A percentile compares a stretch with the other conserved stretches of the same genome.
Conservation (phyloP, 1,284 basidiomycete genomes). For the Trichosporon sp. region DNA sequence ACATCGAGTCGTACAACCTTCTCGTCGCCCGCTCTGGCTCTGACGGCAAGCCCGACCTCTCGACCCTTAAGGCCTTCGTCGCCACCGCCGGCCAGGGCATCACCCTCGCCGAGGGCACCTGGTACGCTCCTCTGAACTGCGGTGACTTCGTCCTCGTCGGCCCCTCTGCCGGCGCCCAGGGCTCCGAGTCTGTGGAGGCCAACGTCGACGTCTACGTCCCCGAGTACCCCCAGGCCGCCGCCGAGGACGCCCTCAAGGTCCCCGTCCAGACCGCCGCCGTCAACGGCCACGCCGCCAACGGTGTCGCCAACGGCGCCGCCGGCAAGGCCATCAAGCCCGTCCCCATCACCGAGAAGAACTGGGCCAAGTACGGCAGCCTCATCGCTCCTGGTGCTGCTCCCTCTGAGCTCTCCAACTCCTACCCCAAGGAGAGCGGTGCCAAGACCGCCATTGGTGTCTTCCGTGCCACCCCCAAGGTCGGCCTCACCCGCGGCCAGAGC, state of each 20-base stretch:
- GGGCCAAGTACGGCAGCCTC: conserved; percentile 64
- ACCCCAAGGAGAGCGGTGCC: conserved; percentile 56
- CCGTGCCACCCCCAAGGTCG: conserved; percentile 58
- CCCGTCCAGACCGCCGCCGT: not conserved
- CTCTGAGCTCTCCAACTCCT: conserved; percentile 55
- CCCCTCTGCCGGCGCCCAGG: conserved; percentile 70
- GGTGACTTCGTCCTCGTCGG: conserved; percentile 78
- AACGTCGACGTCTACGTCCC: conserved; percentile 31
- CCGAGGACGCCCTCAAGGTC: not conserved
- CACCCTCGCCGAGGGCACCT: conserved; percentile 71
- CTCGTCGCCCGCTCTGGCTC: conserved; percentile 69
- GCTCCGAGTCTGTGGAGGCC: conserved; percentile 59
- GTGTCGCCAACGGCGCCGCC: not conserved
- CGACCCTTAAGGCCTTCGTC: conserved; percentile 70
- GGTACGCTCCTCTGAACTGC: conserved; percentile 80
- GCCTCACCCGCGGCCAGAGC: conserved; percentile 52
- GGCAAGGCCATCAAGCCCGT: conserved; percentile 21
- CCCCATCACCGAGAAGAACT: conserved; percentile 59
- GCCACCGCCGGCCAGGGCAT: conserved; percentile 76
- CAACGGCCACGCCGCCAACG: not conserved
- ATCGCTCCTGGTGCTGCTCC: conserved; percentile 43
- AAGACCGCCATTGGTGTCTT: conserved; percentile 67
- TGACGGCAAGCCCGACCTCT: conserved; percentile 67
- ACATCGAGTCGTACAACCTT: conserved; percentile 60
- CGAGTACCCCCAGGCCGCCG: conserved; percentile 18